Conservation (phyloP, 768 basidiomycete genomes). For the Coprinopsis marcescibilis region DNA sequence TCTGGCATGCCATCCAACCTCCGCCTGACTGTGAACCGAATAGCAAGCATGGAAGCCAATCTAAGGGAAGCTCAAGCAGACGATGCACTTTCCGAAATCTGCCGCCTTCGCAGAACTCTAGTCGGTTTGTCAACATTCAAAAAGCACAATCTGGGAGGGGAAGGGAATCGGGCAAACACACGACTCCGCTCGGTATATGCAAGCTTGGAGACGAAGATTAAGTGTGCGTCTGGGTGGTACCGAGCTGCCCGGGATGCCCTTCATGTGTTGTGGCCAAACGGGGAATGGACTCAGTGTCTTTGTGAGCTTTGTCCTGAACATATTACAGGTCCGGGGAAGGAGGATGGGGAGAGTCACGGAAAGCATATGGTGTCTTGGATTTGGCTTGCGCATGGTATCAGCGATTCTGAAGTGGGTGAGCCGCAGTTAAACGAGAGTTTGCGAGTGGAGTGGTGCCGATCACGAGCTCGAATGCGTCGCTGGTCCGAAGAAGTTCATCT, state of each 20-base stretch:
- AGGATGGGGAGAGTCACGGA: background rate
- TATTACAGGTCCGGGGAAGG: conserved; percentile 3
- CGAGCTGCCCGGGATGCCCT: background rate
- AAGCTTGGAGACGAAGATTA: background rate
- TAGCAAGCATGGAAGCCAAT: background rate
- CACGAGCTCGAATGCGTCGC: too few relatives aligned
- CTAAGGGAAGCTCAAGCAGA: conserved; percentile 13
- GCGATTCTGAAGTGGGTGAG: too few relatives aligned
- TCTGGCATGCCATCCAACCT: background rate
- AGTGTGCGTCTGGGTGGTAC: background rate
- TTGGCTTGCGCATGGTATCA: too few relatives aligned
- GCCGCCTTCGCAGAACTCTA: conserved; percentile 6
- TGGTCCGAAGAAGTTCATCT: too few relatives aligned
- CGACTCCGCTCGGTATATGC: background rate
- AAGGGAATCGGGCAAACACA: conserved; percentile 10
- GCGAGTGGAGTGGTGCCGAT: too few relatives aligned
- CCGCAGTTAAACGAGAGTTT: too few relatives aligned
- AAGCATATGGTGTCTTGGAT: conserved; percentile 4
- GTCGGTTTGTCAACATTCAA: conserved; percentile 12
- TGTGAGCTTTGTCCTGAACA: background rate
- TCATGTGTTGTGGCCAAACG: background rate
- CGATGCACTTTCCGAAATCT: conserved; percentile 13
- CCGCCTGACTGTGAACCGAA: background rate
- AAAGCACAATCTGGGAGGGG: conserved; percentile 6
- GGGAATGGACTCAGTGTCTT: background rate